Evolutionary conservation across 768 basidiomycete genomes (phyloP).

Genomic region (Pleurotus pulmonarius): DNA sequence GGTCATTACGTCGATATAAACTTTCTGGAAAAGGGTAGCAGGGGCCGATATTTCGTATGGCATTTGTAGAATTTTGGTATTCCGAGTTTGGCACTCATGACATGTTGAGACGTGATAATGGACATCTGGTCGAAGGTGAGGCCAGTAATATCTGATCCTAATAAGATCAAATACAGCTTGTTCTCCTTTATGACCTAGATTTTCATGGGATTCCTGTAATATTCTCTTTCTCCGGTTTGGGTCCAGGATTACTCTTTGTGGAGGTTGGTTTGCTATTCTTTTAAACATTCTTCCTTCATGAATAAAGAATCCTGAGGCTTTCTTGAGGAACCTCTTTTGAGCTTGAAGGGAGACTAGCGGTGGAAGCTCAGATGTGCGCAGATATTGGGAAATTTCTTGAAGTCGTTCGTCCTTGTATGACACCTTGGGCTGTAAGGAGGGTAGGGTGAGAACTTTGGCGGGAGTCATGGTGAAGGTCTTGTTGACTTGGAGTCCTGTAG

Average conservation of each 20-base stretch:
- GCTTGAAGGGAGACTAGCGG: background rate
- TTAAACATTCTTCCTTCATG: slow-evolving; percentile 12
- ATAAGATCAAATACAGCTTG: slow-evolving; percentile 13
- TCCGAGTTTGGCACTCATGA: no score
- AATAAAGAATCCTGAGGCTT: slow-evolving; percentile 12
- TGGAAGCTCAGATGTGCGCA: slow-evolving; percentile 11
- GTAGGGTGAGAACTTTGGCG: background rate
- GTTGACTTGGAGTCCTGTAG: background rate
- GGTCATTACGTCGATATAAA: no score
- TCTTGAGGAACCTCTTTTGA: slow-evolving; percentile 8
- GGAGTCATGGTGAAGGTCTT: background rate
- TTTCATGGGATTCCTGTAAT: slow-evolving; percentile 17
- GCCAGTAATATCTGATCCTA: slow-evolving; percentile 22
- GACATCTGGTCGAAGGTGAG: slow-evolving; percentile 1
- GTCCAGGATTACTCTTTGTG: slow-evolving; percentile 15
- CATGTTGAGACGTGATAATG: no score
- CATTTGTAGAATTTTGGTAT: no score
- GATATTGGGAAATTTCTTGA: slow-evolving; percentile 9
- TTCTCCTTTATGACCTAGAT: slow-evolving; percentile 19
- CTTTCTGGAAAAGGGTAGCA: no score
- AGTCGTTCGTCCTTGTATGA: background rate
- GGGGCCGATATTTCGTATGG: no score
- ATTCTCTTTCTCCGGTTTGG: slow-evolving; percentile 7
- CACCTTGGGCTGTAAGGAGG: background rate
- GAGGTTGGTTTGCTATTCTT: slow-evolving; percentile 1